Evolutionary conservation across 345 rosid species (phyloP).

Genomic region (Rhodamnia rubescens): DNA sequence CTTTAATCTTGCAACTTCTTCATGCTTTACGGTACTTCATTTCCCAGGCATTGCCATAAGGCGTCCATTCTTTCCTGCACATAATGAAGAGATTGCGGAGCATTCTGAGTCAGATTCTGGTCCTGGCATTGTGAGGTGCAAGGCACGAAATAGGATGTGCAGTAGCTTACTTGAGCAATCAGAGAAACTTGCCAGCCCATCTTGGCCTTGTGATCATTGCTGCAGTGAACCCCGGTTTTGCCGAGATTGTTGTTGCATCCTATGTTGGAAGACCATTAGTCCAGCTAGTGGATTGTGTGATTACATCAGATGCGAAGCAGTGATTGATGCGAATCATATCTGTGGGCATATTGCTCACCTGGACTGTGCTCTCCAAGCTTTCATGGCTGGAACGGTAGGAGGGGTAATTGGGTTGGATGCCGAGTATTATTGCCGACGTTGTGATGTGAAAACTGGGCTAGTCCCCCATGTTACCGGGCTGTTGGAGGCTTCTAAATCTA

Average conservation of each 20-base stretch:
- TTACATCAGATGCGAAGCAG: slow-evolving; percentile 63
- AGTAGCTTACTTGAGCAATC: slow-evolving; percentile 21
- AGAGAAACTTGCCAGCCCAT: slow-evolving; percentile 12
- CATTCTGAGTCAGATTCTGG: slow-evolving; percentile 14
- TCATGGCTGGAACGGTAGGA: slow-evolving; percentile 81
- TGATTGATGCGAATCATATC: slow-evolving; percentile 28
- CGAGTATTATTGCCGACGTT: slow-evolving; percentile 76
- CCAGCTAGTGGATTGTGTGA: slow-evolving; percentile 46
- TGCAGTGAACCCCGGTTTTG: slow-evolving; percentile 67
- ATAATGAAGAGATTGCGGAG: slow-evolving; percentile 22
- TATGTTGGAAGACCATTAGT: slow-evolving; percentile 52
- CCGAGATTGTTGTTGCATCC: slow-evolving; percentile 75
- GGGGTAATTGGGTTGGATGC: slow-evolving; percentile 87
- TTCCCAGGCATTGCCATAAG: slow-evolving; percentile 17
- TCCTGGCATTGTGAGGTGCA: slow-evolving; percentile 10
- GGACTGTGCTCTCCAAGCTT: slow-evolving; percentile 70
- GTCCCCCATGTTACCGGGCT: slow-evolving; percentile 49
- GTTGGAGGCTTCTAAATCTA: slow-evolving; percentile 41
- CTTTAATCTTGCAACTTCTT: not conserved
- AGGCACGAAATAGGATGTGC: slow-evolving; percentile 49
- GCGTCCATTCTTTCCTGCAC: not conserved
- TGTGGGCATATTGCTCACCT: slow-evolving; percentile 90
- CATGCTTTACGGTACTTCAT: not conserved
- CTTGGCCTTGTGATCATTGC: slow-evolving; percentile 75
- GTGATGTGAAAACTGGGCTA: slow-evolving; percentile 61